Base-by-base conservation (phyloP, 768 basidiomycete genomes). In the Zangia roseola region DNA sequence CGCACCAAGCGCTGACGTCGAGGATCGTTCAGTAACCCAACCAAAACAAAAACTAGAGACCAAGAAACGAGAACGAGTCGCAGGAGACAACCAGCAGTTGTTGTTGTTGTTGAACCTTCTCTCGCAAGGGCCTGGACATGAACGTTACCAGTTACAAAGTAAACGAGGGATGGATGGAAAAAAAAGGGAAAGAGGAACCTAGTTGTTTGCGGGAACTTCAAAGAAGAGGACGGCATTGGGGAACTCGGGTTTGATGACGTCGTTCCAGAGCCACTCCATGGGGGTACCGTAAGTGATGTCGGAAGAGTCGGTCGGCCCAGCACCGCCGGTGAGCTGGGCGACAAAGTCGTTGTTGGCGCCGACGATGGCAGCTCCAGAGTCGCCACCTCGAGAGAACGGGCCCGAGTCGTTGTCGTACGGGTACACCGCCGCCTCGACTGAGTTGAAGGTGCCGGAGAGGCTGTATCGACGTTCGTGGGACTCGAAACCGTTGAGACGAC, bases 271-370 rank as follows among this genome's bases (percentile, higher is more conserved):
- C 54, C 49, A 68, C 33, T 43, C 60, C 56, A 64, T 68, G 3
- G 71, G 67, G 19, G 70, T 64, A 26, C 55, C 33, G 40, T 70
- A 72, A 0, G 67, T 64, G 38, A 67, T 54, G 46, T 70, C 67
- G 26, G 61, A 59, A 13, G 34, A 45, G 42, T 63, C 62, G 14
- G 46, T 61, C 35, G 38, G 13, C 43, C 64, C 66, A 34, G 57
- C 43, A 38, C 69, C 58, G 43, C 68, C 68, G 26, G 57, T 69
- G 53, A 71, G 59, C 10, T 68, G 41, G 10, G 66, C 70, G 40
- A 59, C 55, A 40, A 68, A 59, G 25, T 64, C 60, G 34, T 30
- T 20, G 24, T 26, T 16, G 36, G 43, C 46, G 45, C 52, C 56
- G 49, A 57, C 50, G n/a, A n/a, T n/a, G n/a, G n/a, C 35, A 1